These are phyloP conservation scores for Coelastrella sp. DNA, from an alignment of 139 green algal species.

Conservation along the genomic window DNA sequence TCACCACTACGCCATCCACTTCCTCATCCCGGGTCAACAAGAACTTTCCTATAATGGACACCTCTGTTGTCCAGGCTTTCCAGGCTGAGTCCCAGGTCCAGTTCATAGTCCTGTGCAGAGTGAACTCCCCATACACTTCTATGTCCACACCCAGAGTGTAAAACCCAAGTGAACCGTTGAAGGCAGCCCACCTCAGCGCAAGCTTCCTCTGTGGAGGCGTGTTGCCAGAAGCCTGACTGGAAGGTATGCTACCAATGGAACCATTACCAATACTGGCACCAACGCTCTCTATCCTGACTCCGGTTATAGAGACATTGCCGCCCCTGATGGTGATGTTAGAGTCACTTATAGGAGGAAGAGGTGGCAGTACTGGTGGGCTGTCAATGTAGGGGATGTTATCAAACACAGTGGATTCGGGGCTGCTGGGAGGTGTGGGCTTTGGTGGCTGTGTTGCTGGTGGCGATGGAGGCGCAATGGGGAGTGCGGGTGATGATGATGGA, in stretches of 20 bases:
- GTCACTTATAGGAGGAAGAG: neutral
- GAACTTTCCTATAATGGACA: neutral
- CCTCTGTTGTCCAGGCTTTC: slow-evolving; percentile 11
- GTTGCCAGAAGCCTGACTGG: neutral
- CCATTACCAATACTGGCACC: neutral
- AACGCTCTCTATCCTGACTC: slow-evolving; percentile 16
- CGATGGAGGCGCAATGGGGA: neutral
- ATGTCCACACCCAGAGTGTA: slow-evolving; percentile 32
- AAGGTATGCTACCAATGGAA: too few species aligned
- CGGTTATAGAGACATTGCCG: slow-evolving; percentile 11
- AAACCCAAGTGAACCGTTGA: slow-evolving; percentile 32
- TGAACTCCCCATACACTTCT: slow-evolving; percentile 12
- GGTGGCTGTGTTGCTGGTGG: neutral
- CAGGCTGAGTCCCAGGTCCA: slow-evolving; percentile 2
- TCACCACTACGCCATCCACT: slow-evolving; percentile 11
- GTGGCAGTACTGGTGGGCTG: slow-evolving; percentile 15
- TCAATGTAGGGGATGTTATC: neutral
- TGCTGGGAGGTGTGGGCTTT: neutral
- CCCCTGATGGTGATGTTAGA: slow-evolving; percentile 8
- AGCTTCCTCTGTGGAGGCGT: neutral
- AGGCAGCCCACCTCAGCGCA: neutral
- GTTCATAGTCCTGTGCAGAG: slow-evolving; percentile 7
- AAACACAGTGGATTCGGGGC: neutral
- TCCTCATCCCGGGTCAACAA: slow-evolving; percentile 2
- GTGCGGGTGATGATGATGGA: too few species aligned